Evolutionary conservation across 2,329 filamentous ascomycete species (phyloP), one percentile per base, ranked within the genome.

Genomic region (Beauveria bassiana): DNA sequence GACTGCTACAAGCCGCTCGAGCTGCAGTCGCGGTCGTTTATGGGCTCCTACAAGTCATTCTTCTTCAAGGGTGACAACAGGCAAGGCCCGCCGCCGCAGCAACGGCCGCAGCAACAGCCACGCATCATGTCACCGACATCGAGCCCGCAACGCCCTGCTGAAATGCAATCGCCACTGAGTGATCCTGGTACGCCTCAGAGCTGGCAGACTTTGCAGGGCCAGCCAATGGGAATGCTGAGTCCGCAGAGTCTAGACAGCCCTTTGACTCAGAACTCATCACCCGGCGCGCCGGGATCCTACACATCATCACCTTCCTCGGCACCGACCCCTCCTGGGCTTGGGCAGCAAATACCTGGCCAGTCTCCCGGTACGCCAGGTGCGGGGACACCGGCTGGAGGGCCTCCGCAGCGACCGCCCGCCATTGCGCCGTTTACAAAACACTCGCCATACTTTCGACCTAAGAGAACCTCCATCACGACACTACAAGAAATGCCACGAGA

Each of bases 1-100:
- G 74, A 76, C 49, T 76, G 74, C 55, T 76, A 75, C 31, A 74
- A 71, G 31, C 74, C 74, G 2, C 62, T 76, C 6, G 74, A 76
- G 60, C 62, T 76, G 16, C 74, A 76, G 63, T 75, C 73, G 2
- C 70, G 74, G 18, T 74, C 74, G 3, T 76, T 74, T 43, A 70
- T 75, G 69, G 73, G 73, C 0, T 75, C 74, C 0, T 75, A 74
- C 56, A 69, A 66, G 59, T 72, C 72, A 34, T 70, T 70, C 63
- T 73, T 74, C 62, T 72, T 70, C 49, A 67, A 71, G 0, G 26
- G 40, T 5, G 49, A 40, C 12, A 67, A 68, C 3, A 65, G 38
- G 40, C 20, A 50, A 64, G 45, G 31, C 9, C 46, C 16, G 22
- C 22, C 16, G n/a, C 46, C 18, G 43, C 68, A 60, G 7, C 61